A percentile compares a stretch with the other conserved stretches of the same genome.
Evolutionary conservation across 2,329 filamentous ascomycete species (phyloP).

Genomic region (Aspergillus sp.): DNA sequence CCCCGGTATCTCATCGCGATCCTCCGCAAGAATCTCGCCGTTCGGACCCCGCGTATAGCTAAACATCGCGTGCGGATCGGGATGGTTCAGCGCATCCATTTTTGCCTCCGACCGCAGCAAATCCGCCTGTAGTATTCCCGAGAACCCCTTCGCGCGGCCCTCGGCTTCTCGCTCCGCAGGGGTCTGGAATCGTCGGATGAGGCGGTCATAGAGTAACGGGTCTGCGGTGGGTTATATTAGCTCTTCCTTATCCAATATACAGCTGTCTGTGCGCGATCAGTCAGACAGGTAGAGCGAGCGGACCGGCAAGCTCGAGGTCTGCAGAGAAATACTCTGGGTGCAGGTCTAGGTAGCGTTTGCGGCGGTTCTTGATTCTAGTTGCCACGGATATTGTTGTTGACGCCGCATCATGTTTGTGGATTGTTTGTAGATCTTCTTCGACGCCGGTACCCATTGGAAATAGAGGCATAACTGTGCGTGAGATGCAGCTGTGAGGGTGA

Average conservation of each 20-base stretch:
- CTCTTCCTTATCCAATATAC: conserved; percentile 19
- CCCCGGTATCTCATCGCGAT: conserved; percentile 60
- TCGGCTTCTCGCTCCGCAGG: conserved; percentile 74
- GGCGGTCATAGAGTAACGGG: conserved; percentile 78
- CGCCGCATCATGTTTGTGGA: conserved; percentile 7
- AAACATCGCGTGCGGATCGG: conserved; percentile 55
- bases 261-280: conserved; percentile 19
- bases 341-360: conserved; percentile 74
- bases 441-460: conserved; percentile 41
- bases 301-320: conserved; percentile 66
- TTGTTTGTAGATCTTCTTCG: conserved; percentile 18
- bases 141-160: conserved; percentile 75
- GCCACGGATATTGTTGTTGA: conserved; percentile 35
- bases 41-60: conserved; percentile 56
- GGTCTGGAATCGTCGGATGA: conserved; percentile 78
- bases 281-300: conserved; percentile 38
- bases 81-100: conserved; percentile 64
- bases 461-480: conserved; percentile 38
- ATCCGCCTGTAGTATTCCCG: conserved; percentile 77
- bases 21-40: conserved; percentile 63
- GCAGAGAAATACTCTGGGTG: conserved; percentile 74
- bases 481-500: background rate
- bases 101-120: conserved; percentile 77
- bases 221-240: conserved; percentile 54
- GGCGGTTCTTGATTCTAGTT: conserved; percentile 72